Base-by-base conservation (phyloP, 441 rosid species). In the Populus hybrid region DNA sequence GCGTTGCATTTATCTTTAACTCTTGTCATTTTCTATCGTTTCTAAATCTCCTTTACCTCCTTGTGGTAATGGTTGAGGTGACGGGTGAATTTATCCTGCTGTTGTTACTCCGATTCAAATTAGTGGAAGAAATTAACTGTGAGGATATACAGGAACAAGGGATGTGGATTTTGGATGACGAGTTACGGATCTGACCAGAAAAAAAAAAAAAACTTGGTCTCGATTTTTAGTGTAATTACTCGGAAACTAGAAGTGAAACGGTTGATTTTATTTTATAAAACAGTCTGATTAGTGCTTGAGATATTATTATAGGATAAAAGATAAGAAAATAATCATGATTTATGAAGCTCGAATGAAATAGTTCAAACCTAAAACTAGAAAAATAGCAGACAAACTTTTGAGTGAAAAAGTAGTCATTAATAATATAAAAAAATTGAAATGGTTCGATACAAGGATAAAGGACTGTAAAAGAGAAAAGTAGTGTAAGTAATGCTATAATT, bases 401-500 rank as follows among this genome's bases (percentile, higher is more conserved):
- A 5, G 59, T 26, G 28, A 4, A 19, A 50, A 50, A 50, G 18
- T 34, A 5, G 59, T 50, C 1, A 6, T 2, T 26, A 26, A 26
- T 26, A 26, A 46, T 46, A 46, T 24, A 4, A 46, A 46, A 12
- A 14, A 46, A 12, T 26, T 26, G 1, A 1, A 21, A 24, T 10
- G 61, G 28, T 71, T 9, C 11, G 21, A 8, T 9, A 26, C 2
- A 26, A 1, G 30, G n/a, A 73, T 46, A 57, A 9, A 30, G 10
- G 34, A 14, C 16, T 65, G 23, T 23, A 46, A 30, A 26, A 68
- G 50, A 70, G 18, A 40, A 26, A 38, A 73, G 12, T 12, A 9
- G 32, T 63, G 69, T n/a, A 7, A 18, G 23, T 14, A 61, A 46
- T 10, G 6, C 21, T 28, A 35, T 72, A 80, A 70, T 78, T 78